Conservation (phyloP, 768 basidiomycete genomes). For the Russula earlei region DNA sequence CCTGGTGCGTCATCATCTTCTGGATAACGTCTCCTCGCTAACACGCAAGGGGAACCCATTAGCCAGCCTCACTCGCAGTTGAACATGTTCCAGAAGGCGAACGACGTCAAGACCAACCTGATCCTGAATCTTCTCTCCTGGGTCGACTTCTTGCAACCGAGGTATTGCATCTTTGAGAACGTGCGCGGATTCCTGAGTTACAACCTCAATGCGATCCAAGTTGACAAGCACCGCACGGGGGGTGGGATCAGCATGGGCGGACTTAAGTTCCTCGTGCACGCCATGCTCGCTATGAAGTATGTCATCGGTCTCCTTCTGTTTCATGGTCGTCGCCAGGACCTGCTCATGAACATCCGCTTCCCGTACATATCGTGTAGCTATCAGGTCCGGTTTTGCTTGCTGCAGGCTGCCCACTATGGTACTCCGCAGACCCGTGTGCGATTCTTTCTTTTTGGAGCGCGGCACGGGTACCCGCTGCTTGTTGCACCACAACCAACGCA, state of each 20-base stretch:
- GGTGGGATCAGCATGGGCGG: constrained; percentile 70
- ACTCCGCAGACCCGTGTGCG: constrained; percentile 38
- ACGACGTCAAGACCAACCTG: constrained; percentile 59
- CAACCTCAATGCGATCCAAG: constrained; percentile 32
- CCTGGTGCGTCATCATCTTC: constrained; percentile 41
- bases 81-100: constrained; percentile 61
- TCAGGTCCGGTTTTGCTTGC: constrained; percentile 34
- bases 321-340: not conserved
- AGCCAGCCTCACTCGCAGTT: constrained; percentile 68
- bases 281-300: constrained; percentile 59
- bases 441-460: constrained; percentile 41
- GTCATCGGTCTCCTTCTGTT: not conserved
- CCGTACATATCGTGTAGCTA: constrained; percentile 27
- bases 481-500: constrained; percentile 36
- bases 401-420: constrained; percentile 42
- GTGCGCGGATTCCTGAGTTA: constrained; percentile 37
- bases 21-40: not conserved
- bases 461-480: constrained; percentile 30
- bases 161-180: constrained; percentile 41
- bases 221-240: constrained; percentile 34
- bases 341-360: not conserved
- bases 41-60: not conserved
- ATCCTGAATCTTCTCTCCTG: constrained; percentile 48
- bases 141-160: constrained; percentile 34
- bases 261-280: constrained; percentile 53